These are phyloP conservation scores for Solanum clarkiae DNA, from an alignment of 257 asterid species.

Conservation along the genomic window DNA sequence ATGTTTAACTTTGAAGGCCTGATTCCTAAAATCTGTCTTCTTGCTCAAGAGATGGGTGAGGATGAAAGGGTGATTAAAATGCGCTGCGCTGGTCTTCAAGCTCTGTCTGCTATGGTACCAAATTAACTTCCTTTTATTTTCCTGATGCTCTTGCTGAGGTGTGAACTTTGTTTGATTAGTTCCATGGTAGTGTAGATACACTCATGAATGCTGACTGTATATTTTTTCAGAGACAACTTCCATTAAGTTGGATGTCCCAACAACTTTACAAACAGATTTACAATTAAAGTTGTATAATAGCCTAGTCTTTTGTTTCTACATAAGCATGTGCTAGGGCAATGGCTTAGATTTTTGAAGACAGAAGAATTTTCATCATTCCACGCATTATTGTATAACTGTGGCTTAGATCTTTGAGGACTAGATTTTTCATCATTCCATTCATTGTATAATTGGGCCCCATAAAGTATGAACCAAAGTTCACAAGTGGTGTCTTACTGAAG, in stretches of 20 bases:
- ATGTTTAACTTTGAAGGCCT: slow-evolving; percentile 62
- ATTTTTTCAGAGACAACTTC: background rate
- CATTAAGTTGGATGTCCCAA: background rate
- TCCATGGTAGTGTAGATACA: background rate
- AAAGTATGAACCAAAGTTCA: background rate
- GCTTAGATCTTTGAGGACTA: background rate
- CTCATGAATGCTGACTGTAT: background rate
- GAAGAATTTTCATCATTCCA: background rate
- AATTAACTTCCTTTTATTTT: background rate
- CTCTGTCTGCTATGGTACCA: slow-evolving; percentile 50
- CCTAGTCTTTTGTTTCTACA: background rate
- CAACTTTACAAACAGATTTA: background rate
- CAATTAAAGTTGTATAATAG: background rate
- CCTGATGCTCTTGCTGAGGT: background rate
- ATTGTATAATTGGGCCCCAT: background rate
- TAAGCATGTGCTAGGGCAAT: background rate
- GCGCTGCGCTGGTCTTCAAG: slow-evolving; percentile 66
- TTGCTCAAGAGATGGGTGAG: slow-evolving; percentile 65
- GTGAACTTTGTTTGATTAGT: background rate
- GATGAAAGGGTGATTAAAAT: slow-evolving; percentile 34
- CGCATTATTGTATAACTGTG: background rate
- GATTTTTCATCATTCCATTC: background rate
- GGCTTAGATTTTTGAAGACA: background rate
- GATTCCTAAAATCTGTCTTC: slow-evolving; percentile 56
- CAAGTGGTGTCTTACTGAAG: background rate